Evolutionary conservation across 805 yeast genomes (phyloP), one percentile per base, ranked within the genome.

Genomic region (Barnettozyma pratensis): DNA sequence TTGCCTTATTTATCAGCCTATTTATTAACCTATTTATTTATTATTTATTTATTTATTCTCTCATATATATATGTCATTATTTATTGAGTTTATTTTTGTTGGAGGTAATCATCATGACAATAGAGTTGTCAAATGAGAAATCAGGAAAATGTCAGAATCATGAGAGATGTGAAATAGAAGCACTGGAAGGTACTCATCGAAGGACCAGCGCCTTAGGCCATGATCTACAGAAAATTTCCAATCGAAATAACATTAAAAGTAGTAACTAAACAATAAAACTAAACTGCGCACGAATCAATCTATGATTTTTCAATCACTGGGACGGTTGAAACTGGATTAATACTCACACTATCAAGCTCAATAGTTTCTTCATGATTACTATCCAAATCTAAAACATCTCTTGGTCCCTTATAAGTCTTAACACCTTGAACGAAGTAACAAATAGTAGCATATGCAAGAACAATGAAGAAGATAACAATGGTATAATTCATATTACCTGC

Each of bases 401-500:
- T 44, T 40, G 63, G 64, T 34, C 64, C 64, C 38, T 53, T 53
- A 41, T 50, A 61, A 2, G 63, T 59, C 54, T 58, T 59, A 11
- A 47, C 46, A 26, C 63, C 64, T 41, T 61, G 63, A 29, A 59
- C 48, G 37, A 55, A 45, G 55, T 60, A 61, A 19, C 59, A 54
- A 39, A 58, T 47, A 1, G 56, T 48, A 12, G 64, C 56, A 40
- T 56, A 59, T 7, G 51, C 49, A 27, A 61, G 46, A 12, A 57
- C 63, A 34, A 58, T 49, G 44, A 55, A 57, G 31, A 58, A 44
- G 29, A 61, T 55, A 9, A 57, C 61, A n/a, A 59, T 61, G 1
- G 63, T 58, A 43, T 61, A 61, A 48, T 61, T 59, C 65, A 61
- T 61, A 44, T 55, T 55, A 12, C 59, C 59, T 9, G 60, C 50